Evolutionary conservation across 495 filamentous ascomycete species (phyloP).

Genomic region (Talaromyces thailandensis): DNA sequence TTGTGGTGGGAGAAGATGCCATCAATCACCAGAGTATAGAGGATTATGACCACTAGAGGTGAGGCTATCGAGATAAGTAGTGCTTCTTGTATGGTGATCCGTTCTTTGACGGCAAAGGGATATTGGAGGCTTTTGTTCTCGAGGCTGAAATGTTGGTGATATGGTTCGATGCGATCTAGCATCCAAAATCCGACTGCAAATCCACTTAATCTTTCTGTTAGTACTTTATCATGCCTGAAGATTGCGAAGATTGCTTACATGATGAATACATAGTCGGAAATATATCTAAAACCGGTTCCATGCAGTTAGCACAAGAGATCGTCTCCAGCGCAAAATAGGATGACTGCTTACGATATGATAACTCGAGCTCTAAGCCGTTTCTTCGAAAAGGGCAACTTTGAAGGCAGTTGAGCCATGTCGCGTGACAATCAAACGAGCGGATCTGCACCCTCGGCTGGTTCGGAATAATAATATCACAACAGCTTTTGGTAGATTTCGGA

Average conservation of each 20-base stretch:
- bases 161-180: conserved; percentile 46
- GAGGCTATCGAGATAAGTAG: conserved; percentile 45
- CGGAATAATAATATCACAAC: neutral
- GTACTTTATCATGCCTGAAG: conserved; percentile 22
- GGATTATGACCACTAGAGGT: conserved; percentile 56
- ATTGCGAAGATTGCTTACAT: conserved; percentile 36
- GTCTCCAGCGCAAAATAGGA: neutral
- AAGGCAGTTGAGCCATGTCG: conserved; percentile 12
- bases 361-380: conserved; percentile 39
- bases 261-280: conserved; percentile 60
- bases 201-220: conserved; percentile 14
- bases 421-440: neutral
- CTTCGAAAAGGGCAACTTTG: conserved; percentile 45
- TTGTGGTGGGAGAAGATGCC: conserved; percentile 57
- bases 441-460: neutral
- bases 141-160: conserved; percentile 50
- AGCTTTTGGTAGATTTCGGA: neutral
- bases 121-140: conserved; percentile 56
- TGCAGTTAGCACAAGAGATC: neutral
- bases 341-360: conserved; percentile 40
- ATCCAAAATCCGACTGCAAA: conserved; percentile 46
- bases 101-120: conserved; percentile 66
- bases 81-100: conserved; percentile 52
- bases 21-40: conserved; percentile 68
- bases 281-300: conserved; percentile 37